These are phyloP conservation scores for Zygosaccharomyces pseudobailii DNA, from an alignment of 1,139 yeast genomes.

Conservation along the genomic window DNA sequence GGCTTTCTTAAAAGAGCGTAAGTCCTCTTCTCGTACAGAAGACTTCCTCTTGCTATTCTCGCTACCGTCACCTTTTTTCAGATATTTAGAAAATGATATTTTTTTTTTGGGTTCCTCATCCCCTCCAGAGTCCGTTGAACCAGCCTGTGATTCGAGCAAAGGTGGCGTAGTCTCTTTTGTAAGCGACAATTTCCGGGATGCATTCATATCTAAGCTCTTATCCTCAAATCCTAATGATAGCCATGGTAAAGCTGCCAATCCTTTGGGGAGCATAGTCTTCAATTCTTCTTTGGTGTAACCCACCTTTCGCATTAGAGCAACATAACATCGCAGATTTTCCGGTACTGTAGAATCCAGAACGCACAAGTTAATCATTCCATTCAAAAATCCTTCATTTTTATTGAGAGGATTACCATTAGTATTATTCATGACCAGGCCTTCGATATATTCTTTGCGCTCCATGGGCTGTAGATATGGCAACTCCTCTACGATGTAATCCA, in stretches of 20 bases:
- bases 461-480: conserved; percentile 22
- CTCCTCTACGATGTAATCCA: conserved; percentile 22
- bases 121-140: not conserved
- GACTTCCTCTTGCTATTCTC: conserved; percentile 19
- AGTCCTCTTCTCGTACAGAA: conserved; percentile 2
- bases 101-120: conserved; percentile 28
- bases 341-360: conserved; percentile 25
- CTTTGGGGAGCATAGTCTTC: conserved; percentile 9
- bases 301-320: conserved; percentile 13
- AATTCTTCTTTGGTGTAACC: conserved; percentile 17
- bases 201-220: conserved; percentile 3
- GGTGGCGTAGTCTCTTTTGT: conserved; percentile 7
- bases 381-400: conserved; percentile 16
- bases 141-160: not conserved
- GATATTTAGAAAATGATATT: conserved; percentile 33
- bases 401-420: conserved; percentile 8
- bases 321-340: conserved; percentile 23
- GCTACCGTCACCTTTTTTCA: conserved; percentile 28
- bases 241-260: conserved; percentile 2
- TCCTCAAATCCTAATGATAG: conserved; percentile 3
- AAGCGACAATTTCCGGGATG: conserved; percentile 1
- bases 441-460: conserved; percentile 25
- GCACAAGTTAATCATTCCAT: conserved; percentile 23
- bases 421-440: conserved; percentile 15
- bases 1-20: conserved; percentile 4